Evolutionary conservation across 2,329 filamentous ascomycete genomes (phyloP), one percentile per base, ranked within the genome.

Genomic region (Fusarium veterinarium): DNA sequence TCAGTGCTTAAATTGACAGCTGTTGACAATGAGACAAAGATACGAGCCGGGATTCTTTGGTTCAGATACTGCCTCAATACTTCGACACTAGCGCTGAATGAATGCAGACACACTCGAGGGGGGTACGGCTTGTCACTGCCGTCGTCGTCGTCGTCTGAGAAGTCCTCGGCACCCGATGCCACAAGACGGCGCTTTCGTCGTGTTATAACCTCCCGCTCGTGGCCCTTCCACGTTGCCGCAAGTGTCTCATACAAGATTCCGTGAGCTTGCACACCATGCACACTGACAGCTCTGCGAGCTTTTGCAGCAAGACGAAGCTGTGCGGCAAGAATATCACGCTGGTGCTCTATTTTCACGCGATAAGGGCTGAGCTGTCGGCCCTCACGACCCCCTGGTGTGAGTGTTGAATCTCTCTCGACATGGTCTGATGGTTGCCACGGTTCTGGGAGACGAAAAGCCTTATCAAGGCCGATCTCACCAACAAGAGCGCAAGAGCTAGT

Each of bases 31-130:
- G 95, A 97, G 76, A 97, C 95, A 81, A 91, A 99, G 25, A 98
- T 87, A 20, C 90, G 86, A 1, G 91, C 90, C 0, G 95, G 95
- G 13, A 96, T 90, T 2, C 88, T 85, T 3, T 90, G 89, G 71
- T 92, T 87, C 52, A 94, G 83, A 77, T 97, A 98, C 80, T 95
- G 94, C 72, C 89, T 91, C 41, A 98, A 83, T 37, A 91, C 88
- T 63, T 96, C 91, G 16, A 90, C 86, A 10, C 92, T 88, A 1
- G 94, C 95, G 52, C 93, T 97, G 81, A 95, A 99, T 0, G 95
- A 98, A 81, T 99, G 96, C 66, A 99, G 89, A 79, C 96, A 99
- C 79, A 98, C 92, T 13, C 95, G 86, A 2, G 95, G 95, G 8
- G 96, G 95, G 75, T 92, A 98, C 0, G 93, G 91, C 67, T 87